These are phyloP conservation scores for Blastobotrys buckinghamii DNA, from an alignment of 1,139 yeast species.

Conservation along the genomic window DNA sequence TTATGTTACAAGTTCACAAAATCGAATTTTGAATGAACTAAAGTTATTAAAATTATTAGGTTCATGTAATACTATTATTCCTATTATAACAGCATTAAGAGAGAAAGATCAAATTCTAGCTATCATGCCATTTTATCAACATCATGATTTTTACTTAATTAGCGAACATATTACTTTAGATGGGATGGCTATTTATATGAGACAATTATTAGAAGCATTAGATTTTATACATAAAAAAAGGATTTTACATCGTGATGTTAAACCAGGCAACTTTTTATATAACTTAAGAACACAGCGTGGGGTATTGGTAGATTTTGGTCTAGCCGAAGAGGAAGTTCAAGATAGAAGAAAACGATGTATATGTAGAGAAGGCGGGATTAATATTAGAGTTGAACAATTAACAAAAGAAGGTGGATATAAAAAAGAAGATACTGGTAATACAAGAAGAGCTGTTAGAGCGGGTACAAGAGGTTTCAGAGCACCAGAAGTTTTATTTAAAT, in stretches of 20 bases:
- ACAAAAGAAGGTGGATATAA: conserved; percentile 28
- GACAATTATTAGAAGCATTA: conserved; percentile 70
- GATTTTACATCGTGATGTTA: conserved; percentile 83
- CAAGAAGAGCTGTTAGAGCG: conserved; percentile 92
- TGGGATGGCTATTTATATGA: conserved; percentile 76
- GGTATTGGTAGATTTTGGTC: conserved; percentile 85
- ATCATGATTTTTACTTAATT: conserved; percentile 37
- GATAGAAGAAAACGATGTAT: conserved; percentile 17
- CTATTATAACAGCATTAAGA: conserved; percentile 80
- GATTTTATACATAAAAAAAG: conserved; percentile 69
- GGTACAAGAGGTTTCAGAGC: conserved; percentile 97
- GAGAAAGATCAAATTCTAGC: conserved; percentile 89
- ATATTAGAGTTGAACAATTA: conserved; percentile 14
- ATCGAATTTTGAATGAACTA: conserved; percentile 81
- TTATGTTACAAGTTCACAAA: conserved; percentile 92
- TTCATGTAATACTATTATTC: conserved; percentile 79
- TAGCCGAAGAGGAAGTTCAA: conserved; percentile 51
- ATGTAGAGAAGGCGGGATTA: conserved; percentile 21
- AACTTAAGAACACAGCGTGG: conserved; percentile 73
- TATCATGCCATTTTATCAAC: conserved; percentile 85
- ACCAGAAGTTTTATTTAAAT: conserved; percentile 85
- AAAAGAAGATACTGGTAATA: conserved; percentile 49
- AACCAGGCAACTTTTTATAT: conserved; percentile 77
- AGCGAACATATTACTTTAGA: conserved; percentile 42
- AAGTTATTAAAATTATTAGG: conserved; percentile 59